Evolutionary conservation across 345 rosid genomes (phyloP).

Genomic region (Angophora floribunda): DNA sequence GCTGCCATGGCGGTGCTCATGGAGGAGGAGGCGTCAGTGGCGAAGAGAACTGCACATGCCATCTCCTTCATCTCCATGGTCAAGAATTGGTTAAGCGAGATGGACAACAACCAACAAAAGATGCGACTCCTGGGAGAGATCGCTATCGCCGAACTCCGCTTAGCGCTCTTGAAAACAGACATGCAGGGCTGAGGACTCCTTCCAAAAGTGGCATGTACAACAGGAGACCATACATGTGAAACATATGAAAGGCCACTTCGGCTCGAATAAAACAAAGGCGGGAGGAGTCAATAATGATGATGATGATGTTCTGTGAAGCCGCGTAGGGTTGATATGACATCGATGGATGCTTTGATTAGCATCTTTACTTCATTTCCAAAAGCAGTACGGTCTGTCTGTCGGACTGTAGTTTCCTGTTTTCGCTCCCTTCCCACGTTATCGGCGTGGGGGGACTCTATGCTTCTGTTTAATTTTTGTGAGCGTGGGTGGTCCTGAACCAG

Average conservation of each 20-base stretch:
- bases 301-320: not conserved
- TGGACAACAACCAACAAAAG: not conserved
- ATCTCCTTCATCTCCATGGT: constrained; percentile 43
- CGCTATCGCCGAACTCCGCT: not conserved
- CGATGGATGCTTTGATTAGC: not conserved
- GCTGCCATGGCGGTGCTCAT: constrained; percentile 30
- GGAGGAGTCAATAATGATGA: not conserved
- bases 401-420: not conserved
- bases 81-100: not conserved
- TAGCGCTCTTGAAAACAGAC: not conserved
- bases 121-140: not conserved
- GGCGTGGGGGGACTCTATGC: no score
- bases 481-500: not conserved
- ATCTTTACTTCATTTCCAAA: not conserved
- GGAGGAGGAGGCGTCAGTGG: constrained; percentile 26
- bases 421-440: no score
- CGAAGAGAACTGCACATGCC: constrained; percentile 36
- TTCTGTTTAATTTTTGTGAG: not conserved
- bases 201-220: not conserved
- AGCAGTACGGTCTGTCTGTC: not conserved
- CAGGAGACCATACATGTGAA: not conserved
- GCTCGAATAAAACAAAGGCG: no score
- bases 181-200: not conserved
- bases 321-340: not conserved
- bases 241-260: no score